These are phyloP conservation scores for Pseudocercospora cruenta DNA, from an alignment of 2,329 filamentous ascomycete genomes.

Conservation along the genomic window DNA sequence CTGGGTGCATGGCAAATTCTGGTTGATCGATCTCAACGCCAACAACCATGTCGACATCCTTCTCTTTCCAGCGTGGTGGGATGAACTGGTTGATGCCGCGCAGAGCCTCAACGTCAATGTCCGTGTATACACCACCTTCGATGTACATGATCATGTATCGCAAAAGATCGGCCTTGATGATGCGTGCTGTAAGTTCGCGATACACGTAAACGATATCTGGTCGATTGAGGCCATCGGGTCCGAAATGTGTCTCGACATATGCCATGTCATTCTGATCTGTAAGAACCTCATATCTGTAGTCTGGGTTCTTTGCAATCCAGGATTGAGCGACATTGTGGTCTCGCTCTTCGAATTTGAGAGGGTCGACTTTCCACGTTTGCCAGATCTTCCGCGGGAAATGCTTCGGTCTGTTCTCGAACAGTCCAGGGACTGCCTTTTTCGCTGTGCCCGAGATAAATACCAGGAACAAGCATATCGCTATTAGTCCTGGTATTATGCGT, in stretches of 20 bases:
- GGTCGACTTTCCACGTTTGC: conserved; percentile 76
- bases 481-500: conserved; percentile 53
- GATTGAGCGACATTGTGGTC: conserved; percentile 64
- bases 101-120: conserved; percentile 63
- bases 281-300: conserved; percentile 68
- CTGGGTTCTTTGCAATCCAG: conserved; percentile 69
- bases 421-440: conserved; percentile 17
- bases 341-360: conserved; percentile 66
- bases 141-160: conserved; percentile 70
- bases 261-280: conserved; percentile 69
- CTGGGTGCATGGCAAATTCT: conserved; percentile 64
- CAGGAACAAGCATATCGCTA: conserved; percentile 50
- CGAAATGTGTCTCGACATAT: conserved; percentile 71
- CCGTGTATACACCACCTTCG: conserved; percentile 64
- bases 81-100: conserved; percentile 61
- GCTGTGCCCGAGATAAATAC: conserved; percentile 46
- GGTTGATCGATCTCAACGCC: conserved; percentile 74
- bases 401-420: conserved; percentile 29
- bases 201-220: conserved; percentile 68
- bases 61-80: conserved; percentile 64
- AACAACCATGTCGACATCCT: conserved; percentile 71
- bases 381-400: conserved; percentile 71
- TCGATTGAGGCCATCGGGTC: conserved; percentile 66
- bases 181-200: conserved; percentile 62
- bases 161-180: conserved; percentile 68